Evolutionary conservation across 2,329 filamentous ascomycete species (phyloP), one percentile per base, ranked within the genome.

Genomic region (Penicillium italicum): DNA sequence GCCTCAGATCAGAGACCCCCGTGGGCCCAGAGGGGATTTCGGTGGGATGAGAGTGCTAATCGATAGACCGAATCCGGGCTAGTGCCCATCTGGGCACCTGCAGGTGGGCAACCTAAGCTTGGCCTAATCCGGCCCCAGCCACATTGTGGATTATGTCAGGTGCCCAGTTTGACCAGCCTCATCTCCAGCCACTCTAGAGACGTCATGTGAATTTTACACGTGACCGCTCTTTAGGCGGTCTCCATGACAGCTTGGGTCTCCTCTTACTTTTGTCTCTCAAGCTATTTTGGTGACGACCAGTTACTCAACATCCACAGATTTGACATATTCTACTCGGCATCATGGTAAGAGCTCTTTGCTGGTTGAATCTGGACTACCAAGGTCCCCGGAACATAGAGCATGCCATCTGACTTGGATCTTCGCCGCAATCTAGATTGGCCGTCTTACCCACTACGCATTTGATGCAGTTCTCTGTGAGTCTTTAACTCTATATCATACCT

Each of bases 361-460:
- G 14, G 30, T 33, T n/a, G 22, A 37, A 22, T 6, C 30, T 28
- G 28, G 24, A n/a, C 14, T 18, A 28, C 42, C 24, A 24, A 51
- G 47, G 28, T 26, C 5, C 14, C 40, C 34, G 5, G 24, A 30
- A n/a, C 22, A 34, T 14, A 28, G 44, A 56, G 31, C 24, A 24
- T 22, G 22, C 36, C 38, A 24, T 36, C 57, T 60, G 46, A 58
- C 43, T 36, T 33, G 31, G 31, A 28, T 36, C 28, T 33, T 42
- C 20, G 11, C 22, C 46, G n/a, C 34, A 31, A 47, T 50, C 50
- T 56, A 66, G 63, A 38, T 66, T 58, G 63, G 63, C 46, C 63
- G 63, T 59, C 59, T 66, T 47, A 66, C 63, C 34, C 63, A 66
- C 58, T 66, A 66, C 59, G 63, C 63, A 60, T 66, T 66, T 38